Base-by-base conservation (phyloP, 441 rosid species). In the Erodium trifolium region DNA sequence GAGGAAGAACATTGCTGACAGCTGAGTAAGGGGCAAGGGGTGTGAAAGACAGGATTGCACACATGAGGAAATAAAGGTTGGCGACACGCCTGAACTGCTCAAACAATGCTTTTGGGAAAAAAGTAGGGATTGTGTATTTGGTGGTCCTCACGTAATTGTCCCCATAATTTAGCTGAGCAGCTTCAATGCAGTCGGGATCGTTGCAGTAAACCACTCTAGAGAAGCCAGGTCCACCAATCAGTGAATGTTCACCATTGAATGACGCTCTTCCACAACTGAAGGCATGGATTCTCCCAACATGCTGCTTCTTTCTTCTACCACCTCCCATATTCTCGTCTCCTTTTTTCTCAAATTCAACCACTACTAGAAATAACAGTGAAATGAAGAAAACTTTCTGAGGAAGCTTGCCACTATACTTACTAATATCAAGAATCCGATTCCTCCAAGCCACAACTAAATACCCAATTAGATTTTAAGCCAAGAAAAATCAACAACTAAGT, bases 71-170 rank as follows among this genome's bases (percentile, higher is more conserved):
- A 76, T 86, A 94, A 69, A 90, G 62, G 71, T 94, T 94, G 55
- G 99, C 99, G 13, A 85, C 98, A 65, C 99, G 83, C 80, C 98
- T 86, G 79, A 94, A 92, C 73, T 94, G 99, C 80, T 94, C 98
- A 64, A 92, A 94, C 71, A 94, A 70, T 0, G 99, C 83, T 76
- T 86, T 92, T 0, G 99, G 99, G 10, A 94, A 67, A 75, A 94
- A 92, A 0, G 98, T 83, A 43, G 90, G 85, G 0, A 78, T 76
- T 0, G 93, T 90, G 71, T 92, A 94, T 82, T 94, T 94, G 0
- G 98, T 88, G 69, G 92, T 88, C 49, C 88, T 84, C 71, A 92
- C 88, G 64, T 87, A 89, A 74, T 94, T 94, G n/a, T 73, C 80
- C 7, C 31, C 73, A 78, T 92, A 90, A 70, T 76, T 82, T n/a